A percentile compares a stretch with the other conserved stretches of the same genome.
Evolutionary conservation across 192 early-diverging fungal species (phyloP).

Genomic region (Rhizoclosmatium sp.): DNA sequence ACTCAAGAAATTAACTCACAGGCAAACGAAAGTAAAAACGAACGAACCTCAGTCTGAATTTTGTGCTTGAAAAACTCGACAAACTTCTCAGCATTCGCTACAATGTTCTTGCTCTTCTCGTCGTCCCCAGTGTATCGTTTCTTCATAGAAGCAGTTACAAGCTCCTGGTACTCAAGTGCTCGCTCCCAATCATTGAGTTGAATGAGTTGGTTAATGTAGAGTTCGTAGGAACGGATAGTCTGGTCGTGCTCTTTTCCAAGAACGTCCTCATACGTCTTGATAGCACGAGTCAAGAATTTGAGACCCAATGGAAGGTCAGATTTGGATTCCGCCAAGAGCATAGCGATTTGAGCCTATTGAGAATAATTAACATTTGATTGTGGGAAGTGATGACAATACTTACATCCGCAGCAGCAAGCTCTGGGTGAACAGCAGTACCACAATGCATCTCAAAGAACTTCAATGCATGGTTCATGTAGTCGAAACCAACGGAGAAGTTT

Average conservation of each 20-base stretch:
- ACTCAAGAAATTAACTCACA: neutral
- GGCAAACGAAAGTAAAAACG: neutral
- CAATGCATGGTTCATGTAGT: slow-evolving; percentile 83
- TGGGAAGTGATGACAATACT: slow-evolving; percentile 16
- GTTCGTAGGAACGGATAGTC: slow-evolving; percentile 74
- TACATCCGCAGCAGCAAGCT: slow-evolving; percentile 85
- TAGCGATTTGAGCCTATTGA: slow-evolving; percentile 68
- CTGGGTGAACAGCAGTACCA: slow-evolving; percentile 74
- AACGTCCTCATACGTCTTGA: slow-evolving; percentile 68
- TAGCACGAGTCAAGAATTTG: slow-evolving; percentile 76
- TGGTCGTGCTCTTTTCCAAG: slow-evolving; percentile 75
- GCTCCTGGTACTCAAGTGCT: slow-evolving; percentile 67
- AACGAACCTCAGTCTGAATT: neutral
- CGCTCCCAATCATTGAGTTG: slow-evolving; percentile 74
- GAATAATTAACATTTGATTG: neutral
- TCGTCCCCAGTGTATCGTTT: neutral
- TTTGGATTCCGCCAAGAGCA: slow-evolving; percentile 75
- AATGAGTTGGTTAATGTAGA: slow-evolving; percentile 77
- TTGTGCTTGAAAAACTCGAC: neutral
- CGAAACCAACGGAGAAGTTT: slow-evolving; percentile 74
- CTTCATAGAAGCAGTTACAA: neutral
- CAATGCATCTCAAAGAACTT: slow-evolving; percentile 82
- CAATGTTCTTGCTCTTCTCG: slow-evolving; percentile 8
- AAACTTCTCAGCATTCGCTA: neutral
- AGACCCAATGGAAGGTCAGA: slow-evolving; percentile 62